phyloP scores from a whole-genome alignment of 208 protist genomes.

The Leishmania turanica region DNA sequence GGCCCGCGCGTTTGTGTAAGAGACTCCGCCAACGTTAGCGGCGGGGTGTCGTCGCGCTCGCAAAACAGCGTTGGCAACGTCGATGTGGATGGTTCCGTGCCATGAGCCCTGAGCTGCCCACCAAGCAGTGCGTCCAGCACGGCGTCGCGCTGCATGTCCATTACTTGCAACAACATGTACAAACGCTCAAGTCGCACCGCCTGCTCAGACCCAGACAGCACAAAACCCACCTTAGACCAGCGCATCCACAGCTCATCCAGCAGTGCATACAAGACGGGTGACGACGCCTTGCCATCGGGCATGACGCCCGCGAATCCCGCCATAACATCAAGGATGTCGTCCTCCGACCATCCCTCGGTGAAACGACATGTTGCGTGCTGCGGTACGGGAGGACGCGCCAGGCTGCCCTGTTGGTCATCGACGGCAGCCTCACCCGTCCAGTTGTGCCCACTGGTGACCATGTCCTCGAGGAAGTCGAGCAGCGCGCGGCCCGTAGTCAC shows the following conservation, averaged over 20 bases:
- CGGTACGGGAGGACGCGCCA: background rate
- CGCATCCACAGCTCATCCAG: slow-evolving; percentile 40
- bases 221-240: slow-evolving; percentile 27
- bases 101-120: slow-evolving; percentile 16
- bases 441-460: slow-evolving; percentile 30
- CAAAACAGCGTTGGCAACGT: slow-evolving; percentile 10
- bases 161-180: slow-evolving; percentile 62
- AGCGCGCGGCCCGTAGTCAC: slow-evolving; percentile 59
- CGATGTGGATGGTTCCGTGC: background rate
- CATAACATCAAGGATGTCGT: slow-evolving; percentile 67
- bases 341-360: slow-evolving; percentile 34
- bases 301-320: slow-evolving; percentile 63
- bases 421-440: background rate
- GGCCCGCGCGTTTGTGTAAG: slow-evolving; percentile 45
- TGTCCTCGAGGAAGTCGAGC: slow-evolving; percentile 54
- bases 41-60: slow-evolving; percentile 36
- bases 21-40: slow-evolving; percentile 14
- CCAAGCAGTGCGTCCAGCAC: slow-evolving; percentile 39
- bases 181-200: slow-evolving; percentile 60
- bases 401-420: background rate
- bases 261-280: slow-evolving; percentile 44
- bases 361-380: slow-evolving; percentile 17
- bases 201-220: slow-evolving; percentile 25
- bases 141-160: slow-evolving; percentile 37
- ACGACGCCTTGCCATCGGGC: slow-evolving; percentile 47